A percentile compares a stretch with the other conserved stretches of the same genome.
These are phyloP conservation scores for Aspergillus nidulans DNA, from an alignment of 495 filamentous ascomycete species.

Conservation along the genomic window DNA sequence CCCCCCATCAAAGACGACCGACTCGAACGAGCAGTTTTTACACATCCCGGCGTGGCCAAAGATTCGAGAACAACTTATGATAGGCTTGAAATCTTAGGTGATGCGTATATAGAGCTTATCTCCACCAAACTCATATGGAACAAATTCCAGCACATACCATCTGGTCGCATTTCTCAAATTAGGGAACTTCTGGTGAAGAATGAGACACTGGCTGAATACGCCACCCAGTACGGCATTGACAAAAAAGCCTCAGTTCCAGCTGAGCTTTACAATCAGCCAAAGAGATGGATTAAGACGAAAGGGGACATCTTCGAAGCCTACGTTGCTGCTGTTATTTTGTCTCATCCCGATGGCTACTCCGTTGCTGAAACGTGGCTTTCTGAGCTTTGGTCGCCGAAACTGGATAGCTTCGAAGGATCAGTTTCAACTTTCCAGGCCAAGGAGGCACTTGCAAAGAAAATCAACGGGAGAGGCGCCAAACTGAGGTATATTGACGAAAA, in stretches of 20 bases:
- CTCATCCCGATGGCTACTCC: slow-evolving; percentile 56
- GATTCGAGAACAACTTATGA: slow-evolving; percentile 51
- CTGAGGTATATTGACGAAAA: slow-evolving; percentile 61
- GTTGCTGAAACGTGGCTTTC: slow-evolving; percentile 64
- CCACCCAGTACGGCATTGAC: slow-evolving; percentile 63
- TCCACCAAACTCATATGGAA: slow-evolving; percentile 60
- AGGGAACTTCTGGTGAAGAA: slow-evolving; percentile 74
- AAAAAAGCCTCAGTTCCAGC: slow-evolving; percentile 51
- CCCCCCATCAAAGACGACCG: slow-evolving; percentile 54
- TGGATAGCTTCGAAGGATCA: slow-evolving; percentile 34
- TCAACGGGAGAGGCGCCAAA: slow-evolving; percentile 57
- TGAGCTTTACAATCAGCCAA: slow-evolving; percentile 32
- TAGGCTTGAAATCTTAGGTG: slow-evolving; percentile 69
- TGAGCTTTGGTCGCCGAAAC: slow-evolving; percentile 57
- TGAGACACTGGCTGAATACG: slow-evolving; percentile 62
- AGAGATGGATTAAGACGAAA: slow-evolving; percentile 61
- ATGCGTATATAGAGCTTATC: slow-evolving; percentile 68
- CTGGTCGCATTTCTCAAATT: slow-evolving; percentile 60
- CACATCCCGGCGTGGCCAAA: slow-evolving; percentile 50
- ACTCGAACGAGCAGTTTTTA: slow-evolving; percentile 62
- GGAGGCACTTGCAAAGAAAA: slow-evolving; percentile 49
- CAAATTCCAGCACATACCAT: slow-evolving; percentile 53
- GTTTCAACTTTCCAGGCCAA: slow-evolving; percentile 41
- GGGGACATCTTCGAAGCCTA: slow-evolving; percentile 90
- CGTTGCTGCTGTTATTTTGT: slow-evolving; percentile 69